Percentiles rank a stretch among this genome's conserved stretches.
phyloP scores from a whole-genome alignment of 2,329 filamentous ascomycete genomes.

The Annulohypoxylon truncatum region DNA sequence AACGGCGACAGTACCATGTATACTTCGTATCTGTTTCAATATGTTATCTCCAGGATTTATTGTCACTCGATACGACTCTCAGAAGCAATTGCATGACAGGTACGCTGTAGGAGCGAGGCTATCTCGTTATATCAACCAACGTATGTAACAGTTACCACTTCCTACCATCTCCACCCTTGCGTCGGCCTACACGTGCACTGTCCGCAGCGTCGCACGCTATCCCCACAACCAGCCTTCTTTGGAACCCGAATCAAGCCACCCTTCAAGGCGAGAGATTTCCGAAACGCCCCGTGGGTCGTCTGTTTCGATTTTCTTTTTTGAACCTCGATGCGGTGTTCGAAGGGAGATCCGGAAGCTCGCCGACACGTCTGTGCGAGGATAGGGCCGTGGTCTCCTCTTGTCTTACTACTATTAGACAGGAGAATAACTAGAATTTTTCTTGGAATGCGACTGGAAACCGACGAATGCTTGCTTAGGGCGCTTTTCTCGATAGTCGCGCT shows the following conservation, averaged over 20 bases:
- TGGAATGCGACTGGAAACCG: conserved; percentile 20
- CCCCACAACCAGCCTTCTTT: conserved; percentile 23
- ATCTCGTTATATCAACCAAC: conserved; percentile 18
- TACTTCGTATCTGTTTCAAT: conserved; percentile 20
- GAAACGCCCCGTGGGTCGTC: conserved; percentile 19
- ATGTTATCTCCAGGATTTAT: conserved; percentile 14
- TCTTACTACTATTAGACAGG: conserved; percentile 4
- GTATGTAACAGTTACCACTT: conserved; percentile 29
- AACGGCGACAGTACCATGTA: conserved; percentile 19
- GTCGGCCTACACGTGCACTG: conserved; percentile 27
- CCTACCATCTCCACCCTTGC: background rate
- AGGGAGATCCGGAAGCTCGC: conserved; percentile 18
- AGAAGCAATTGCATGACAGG: conserved; percentile 12
- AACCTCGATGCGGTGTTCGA: conserved; percentile 2
- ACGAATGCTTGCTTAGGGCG: background rate
- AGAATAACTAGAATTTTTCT: conserved; percentile 11
- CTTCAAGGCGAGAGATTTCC: conserved; percentile 18
- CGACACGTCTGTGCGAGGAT: conserved; percentile 26
- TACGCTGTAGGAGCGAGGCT: conserved; percentile 7
- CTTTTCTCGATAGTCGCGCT: conserved; percentile 1
- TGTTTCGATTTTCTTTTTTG: conserved; percentile 25
- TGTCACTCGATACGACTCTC: conserved; percentile 21
- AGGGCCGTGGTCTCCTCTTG: background rate
- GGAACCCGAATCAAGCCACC: conserved; percentile 6
- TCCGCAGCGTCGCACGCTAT: conserved; percentile 20